Evolutionary conservation across 2,329 filamentous ascomycete species (phyloP).

Genomic region (Fusarium sp.): DNA sequence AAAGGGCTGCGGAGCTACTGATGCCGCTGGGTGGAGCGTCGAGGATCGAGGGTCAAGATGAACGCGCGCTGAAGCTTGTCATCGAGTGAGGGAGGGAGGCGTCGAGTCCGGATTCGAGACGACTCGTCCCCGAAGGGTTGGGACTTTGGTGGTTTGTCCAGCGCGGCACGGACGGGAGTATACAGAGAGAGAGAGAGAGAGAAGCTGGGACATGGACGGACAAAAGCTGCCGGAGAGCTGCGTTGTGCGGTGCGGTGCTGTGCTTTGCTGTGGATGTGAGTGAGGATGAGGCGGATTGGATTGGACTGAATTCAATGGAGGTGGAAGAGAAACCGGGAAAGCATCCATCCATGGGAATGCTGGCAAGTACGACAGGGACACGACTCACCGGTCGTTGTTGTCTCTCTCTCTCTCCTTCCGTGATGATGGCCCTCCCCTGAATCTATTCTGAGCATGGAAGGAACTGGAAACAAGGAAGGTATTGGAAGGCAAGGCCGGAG

Average conservation of each 20-base stretch:
- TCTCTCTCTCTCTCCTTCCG: not conserved
- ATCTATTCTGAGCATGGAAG: conserved; percentile 7
- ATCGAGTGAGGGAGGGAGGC: not conserved
- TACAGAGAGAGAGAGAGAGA: not conserved
- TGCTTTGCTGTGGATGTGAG: conserved; percentile 2
- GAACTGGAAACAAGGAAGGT: conserved; percentile 14
- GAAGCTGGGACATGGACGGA: not conserved
- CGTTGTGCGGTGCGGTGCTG: not conserved
- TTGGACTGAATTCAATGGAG: not conserved
- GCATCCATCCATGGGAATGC: conserved; percentile 1
- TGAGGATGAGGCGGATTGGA: not conserved
- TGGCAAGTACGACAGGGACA: conserved; percentile 9
- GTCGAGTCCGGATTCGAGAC: conserved; percentile 3
- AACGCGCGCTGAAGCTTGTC: not conserved
- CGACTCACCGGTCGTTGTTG: conserved; percentile 12
- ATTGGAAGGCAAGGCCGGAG: conserved; percentile 6
- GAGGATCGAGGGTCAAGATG: conserved; percentile 4
- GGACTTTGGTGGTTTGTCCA: conserved; percentile 1
- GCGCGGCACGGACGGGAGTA: not conserved
- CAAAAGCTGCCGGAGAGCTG: not conserved
- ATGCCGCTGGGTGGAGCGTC: conserved; percentile 25
- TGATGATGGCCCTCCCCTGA: conserved; percentile 12
- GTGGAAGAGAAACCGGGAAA: not conserved
- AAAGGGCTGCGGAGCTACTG: conserved; percentile 17
- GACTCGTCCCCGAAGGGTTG: not conserved